phyloP scores from a whole-genome alignment of 1,139 yeast genomes.

The Yamadazyma conglobata region DNA sequence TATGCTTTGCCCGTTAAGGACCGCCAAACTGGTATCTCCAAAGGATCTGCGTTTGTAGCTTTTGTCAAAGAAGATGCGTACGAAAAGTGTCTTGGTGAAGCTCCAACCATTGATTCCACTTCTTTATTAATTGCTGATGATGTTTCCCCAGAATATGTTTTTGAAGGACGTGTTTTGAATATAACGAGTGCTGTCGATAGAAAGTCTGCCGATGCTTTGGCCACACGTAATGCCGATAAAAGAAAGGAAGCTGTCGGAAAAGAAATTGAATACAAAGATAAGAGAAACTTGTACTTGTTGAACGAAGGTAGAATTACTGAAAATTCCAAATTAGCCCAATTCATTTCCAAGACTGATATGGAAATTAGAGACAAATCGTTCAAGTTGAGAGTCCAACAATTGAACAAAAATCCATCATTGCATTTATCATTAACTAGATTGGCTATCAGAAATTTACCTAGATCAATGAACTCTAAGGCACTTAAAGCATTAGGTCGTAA shows the following conservation, averaged over 20 bases:
- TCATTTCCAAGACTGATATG: constrained; percentile 68
- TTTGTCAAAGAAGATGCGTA: constrained; percentile 62
- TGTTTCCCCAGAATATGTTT: constrained; percentile 82
- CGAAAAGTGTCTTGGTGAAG: constrained; percentile 65
- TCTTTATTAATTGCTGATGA: constrained; percentile 90
- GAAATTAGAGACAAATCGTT: constrained; percentile 88
- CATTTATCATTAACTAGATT: constrained; percentile 90
- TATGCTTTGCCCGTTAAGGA: constrained; percentile 94
- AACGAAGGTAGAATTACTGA: constrained; percentile 92
- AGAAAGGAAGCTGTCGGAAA: constrained; percentile 79
- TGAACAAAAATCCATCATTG: constrained; percentile 84
- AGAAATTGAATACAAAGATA: constrained; percentile 76
- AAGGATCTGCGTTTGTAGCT: constrained; percentile 95
- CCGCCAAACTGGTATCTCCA: constrained; percentile 78
- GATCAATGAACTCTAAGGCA: constrained; percentile 85
- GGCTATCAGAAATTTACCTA: constrained; percentile 90
- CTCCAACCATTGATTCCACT: constrained; percentile 74
- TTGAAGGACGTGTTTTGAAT: constrained; percentile 86
- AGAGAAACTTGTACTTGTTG: constrained; percentile 76
- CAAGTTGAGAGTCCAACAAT: constrained; percentile 81
- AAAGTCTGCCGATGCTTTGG: constrained; percentile 72
- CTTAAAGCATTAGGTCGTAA: constrained; percentile 90
- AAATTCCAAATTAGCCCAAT: constrained; percentile 73
- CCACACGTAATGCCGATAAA: constrained; percentile 69
- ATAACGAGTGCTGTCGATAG: constrained; percentile 84